These are phyloP conservation scores for Vaccinium myrtillus DNA, from an alignment of 148 eudicot species.

Conservation along the genomic window DNA sequence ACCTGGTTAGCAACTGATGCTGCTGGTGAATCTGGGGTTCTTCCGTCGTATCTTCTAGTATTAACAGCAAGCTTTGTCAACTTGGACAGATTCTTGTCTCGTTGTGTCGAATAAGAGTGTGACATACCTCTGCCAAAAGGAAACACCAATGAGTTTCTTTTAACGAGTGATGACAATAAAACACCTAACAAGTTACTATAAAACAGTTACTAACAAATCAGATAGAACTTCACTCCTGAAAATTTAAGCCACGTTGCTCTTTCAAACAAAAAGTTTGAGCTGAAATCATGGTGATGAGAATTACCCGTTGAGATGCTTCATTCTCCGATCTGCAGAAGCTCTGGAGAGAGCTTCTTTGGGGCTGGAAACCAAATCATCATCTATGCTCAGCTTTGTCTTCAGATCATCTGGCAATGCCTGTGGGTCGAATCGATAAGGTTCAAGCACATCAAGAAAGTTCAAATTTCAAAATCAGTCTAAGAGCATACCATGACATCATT, in stretches of 20 bases:
- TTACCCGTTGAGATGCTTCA: constrained; percentile 74
- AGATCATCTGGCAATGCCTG: constrained; percentile 95
- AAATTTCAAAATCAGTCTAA: constrained; percentile 3
- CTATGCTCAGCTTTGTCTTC: constrained; percentile 89
- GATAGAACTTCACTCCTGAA: not conserved
- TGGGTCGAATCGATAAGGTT: constrained; percentile 23
- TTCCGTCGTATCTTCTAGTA: constrained; percentile 50
- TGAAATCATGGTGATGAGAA: not conserved
- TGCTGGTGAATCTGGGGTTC: constrained; percentile 78
- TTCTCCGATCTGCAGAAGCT: constrained; percentile 86
- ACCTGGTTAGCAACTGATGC: constrained; percentile 76
- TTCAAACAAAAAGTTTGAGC: not conserved
- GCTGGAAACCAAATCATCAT: constrained; percentile 77
- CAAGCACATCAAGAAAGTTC: constrained; percentile 17
- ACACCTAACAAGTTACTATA: not conserved
- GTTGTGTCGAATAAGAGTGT: constrained; percentile 64
- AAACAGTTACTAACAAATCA: not conserved
- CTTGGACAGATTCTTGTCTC: constrained; percentile 62
- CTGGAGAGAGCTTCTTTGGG: constrained; percentile 97
- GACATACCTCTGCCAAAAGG: constrained; percentile 48
- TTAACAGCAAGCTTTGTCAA: constrained; percentile 77
- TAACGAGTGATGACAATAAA: not conserved
- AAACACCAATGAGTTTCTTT: constrained; percentile 15
- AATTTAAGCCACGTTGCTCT: constrained; percentile 1
- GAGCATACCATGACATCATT: constrained; percentile 86